Evolutionary conservation across 2,329 filamentous ascomycete genomes (phyloP).

Genomic region (Pseudophaeomoniella oleicola): DNA sequence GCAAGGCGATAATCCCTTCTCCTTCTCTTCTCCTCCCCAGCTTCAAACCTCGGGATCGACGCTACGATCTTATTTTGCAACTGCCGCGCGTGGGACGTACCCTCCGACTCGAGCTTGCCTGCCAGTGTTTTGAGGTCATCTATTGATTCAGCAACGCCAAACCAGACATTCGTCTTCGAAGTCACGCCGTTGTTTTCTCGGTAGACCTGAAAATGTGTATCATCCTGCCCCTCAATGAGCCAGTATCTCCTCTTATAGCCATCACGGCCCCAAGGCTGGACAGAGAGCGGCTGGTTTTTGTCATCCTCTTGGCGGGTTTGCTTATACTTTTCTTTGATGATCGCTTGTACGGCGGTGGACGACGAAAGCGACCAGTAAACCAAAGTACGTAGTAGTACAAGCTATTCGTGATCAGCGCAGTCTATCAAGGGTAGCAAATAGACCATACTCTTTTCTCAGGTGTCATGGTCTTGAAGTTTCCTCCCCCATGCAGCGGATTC

Average conservation of each 20-base stretch:
- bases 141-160: conserved; percentile 80
- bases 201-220: conserved; percentile 88
- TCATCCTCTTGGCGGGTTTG: conserved; percentile 65
- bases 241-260: conserved; percentile 88
- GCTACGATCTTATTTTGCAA: conserved; percentile 63
- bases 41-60: conserved; percentile 81
- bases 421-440: neutral
- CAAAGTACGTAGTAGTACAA: conserved; percentile 56
- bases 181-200: conserved; percentile 71
- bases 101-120: conserved; percentile 65
- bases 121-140: conserved; percentile 67
- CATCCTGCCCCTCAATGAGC: conserved; percentile 82
- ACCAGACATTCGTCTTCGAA: conserved; percentile 68
- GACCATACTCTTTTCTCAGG: conserved; percentile 61
- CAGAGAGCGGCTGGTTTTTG: conserved; percentile 71
- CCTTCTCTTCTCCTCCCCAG: conserved; percentile 89
- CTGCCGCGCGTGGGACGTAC: conserved; percentile 64
- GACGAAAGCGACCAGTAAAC: conserved; percentile 80
- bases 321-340: conserved; percentile 82
- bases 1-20: conserved; percentile 80
- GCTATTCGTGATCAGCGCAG: conserved; percentile 3
- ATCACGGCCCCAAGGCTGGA: conserved; percentile 82
- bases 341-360: conserved; percentile 65
- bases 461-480: conserved; percentile 68
- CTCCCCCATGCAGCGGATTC: conserved; percentile 68